Evolutionary conservation across 306 rosid genomes (phyloP), one percentile per base, ranked within the genome.

Genomic region (Lagenaria siceraria): DNA sequence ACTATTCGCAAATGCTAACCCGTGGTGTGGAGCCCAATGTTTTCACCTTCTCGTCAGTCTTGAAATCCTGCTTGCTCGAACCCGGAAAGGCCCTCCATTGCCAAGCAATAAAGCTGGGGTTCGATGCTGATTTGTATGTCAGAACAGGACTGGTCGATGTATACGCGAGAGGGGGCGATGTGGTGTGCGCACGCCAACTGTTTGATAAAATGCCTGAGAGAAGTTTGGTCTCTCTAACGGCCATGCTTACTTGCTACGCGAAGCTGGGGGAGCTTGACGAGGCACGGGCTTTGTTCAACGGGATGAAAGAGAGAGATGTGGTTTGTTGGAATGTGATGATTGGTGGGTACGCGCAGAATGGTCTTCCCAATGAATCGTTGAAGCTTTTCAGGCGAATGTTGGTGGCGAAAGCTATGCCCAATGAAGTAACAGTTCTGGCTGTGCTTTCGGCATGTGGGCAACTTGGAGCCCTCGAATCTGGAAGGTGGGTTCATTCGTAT

Each of bases 281-380:
- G 89, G 96, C 96, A 5, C 66, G 85, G 31, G 24, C 24, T 65
- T 77, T 91, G 83, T 91, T 93, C 61, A 86, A 88, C 3, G 90
- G 73, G 8, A 87, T 89, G 88, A 49, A 21, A 17, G 84, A 83
- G 42, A 84, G 80, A 55, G 96, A 93, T 78, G 87, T 83, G 77
- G 89, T 91, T 73, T 89, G 92, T 78, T 93, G 97, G 98, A 93
- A 93, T 38, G 97, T 89, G 85, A 93, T 93, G 89, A 88, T 89
- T 66, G 93, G 87, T 74, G 98, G 96, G 68, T 88, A 85, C 52
- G 75, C 97, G 52, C 91, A 88, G 53, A 84, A 85, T 78, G 97
- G 96, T 78, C 75, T 71, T 58, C 93, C 93, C 4, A 85, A 85
- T 54, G 93, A 93, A 73, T 85, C 88, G 18, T 80, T 90, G 78